Evolutionary conservation across 495 filamentous ascomycete genomes (phyloP).

Genomic region (Lophium mytilinum): DNA sequence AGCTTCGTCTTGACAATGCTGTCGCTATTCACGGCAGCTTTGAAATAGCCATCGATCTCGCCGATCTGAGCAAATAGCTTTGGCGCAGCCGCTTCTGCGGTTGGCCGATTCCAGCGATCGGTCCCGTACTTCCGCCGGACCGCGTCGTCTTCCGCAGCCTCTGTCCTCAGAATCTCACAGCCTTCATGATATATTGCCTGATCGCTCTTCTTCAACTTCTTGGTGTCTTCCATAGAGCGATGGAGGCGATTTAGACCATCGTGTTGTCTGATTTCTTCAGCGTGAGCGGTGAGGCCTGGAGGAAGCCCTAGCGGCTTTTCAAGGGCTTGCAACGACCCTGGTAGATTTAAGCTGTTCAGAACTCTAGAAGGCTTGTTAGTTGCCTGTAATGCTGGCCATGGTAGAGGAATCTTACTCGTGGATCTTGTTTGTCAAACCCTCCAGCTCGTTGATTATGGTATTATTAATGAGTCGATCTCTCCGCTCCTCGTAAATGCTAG

Average conservation of each 20-base stretch:
- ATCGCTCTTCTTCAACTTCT: conserved; percentile 74
- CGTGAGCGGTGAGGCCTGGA: conserved; percentile 72
- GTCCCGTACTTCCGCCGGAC: conserved; percentile 77
- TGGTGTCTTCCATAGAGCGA: conserved; percentile 73
- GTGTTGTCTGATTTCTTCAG: conserved; percentile 91
- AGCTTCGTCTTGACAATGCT: conserved; percentile 72
- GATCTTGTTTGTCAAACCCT: conserved; percentile 68
- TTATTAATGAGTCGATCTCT: conserved; percentile 82
- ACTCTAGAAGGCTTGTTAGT: conserved; percentile 13
- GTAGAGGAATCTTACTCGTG: conserved; percentile 46
- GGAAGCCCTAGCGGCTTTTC: conserved; percentile 95
- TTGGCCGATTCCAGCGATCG: conserved; percentile 67
- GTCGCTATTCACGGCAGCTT: conserved; percentile 76
- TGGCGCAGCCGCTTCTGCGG: conserved; percentile 59
- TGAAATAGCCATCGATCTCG: conserved; percentile 84
- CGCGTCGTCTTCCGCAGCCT: conserved; percentile 73
- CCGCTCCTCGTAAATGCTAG: conserved; percentile 90
- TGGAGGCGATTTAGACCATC: conserved; percentile 70
- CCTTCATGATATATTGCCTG: conserved; percentile 72
- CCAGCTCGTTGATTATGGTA: conserved; percentile 74
- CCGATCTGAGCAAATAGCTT: conserved; percentile 67
- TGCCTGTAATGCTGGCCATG: conserved; percentile 9
- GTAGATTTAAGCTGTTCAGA: conserved; percentile 75
- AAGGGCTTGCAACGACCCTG: conserved; percentile 85
- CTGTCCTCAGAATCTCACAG: conserved; percentile 61